phyloP scores from a whole-genome alignment of 2,329 filamentous ascomycete species.

The Sarocladiaceae sp. region DNA sequence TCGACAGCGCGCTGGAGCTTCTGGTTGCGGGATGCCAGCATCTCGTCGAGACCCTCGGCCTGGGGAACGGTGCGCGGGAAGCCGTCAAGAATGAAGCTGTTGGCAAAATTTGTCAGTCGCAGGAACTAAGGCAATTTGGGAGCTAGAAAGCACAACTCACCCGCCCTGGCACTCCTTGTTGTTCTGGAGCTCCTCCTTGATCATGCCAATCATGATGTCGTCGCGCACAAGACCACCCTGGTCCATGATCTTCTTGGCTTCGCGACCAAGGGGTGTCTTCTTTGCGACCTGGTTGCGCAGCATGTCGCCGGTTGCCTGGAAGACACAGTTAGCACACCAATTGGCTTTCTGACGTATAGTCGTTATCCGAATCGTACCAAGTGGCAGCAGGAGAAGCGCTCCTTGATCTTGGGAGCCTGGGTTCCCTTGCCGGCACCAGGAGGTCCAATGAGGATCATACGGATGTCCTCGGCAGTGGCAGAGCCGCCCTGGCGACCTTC shows the following conservation, averaged over 20 bases:
- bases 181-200: conserved; percentile 91
- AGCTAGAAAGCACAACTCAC: conserved; percentile 43
- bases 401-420: conserved; percentile 96
- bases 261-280: conserved; percentile 89
- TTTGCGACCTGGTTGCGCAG: conserved; percentile 96
- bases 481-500: conserved; percentile 55
- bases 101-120: conserved; percentile 1
- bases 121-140: not conserved
- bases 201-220: conserved; percentile 99
- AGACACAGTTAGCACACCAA: not conserved
- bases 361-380: conserved; percentile 57
- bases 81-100: conserved; percentile 95
- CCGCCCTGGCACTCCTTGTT: conserved; percentile 96
- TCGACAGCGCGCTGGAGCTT: conserved; percentile 93
- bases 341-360: conserved; percentile 13
- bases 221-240: conserved; percentile 95
- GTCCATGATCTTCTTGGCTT: conserved; percentile 99
- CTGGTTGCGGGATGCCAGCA: conserved; percentile 76
- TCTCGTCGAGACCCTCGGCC: conserved; percentile 88
- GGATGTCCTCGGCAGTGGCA: conserved; percentile 62
- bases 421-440: conserved; percentile 99
- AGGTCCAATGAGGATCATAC: conserved; percentile 97
- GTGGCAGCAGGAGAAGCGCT: conserved; percentile 96
- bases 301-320: conserved; percentile 96
- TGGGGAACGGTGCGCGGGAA: conserved; percentile 97